Evolutionary conservation across 441 rosid species (phyloP), one percentile per base, ranked within the genome.

Genomic region (Mallotus japonicus): DNA sequence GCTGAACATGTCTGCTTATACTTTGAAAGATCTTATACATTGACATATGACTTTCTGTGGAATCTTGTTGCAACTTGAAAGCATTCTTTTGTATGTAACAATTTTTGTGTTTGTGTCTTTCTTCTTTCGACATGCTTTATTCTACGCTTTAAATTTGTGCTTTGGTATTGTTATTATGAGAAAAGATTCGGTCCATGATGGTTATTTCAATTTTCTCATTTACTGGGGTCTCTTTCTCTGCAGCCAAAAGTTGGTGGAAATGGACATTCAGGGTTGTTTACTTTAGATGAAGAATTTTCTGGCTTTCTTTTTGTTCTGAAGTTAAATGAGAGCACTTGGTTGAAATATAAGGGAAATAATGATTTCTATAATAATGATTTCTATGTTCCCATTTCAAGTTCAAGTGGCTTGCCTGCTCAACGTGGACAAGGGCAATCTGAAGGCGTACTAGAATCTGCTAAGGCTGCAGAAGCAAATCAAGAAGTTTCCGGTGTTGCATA

Each of bases 301-400:
- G 98, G 98, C 66, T 90, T 95, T 81, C 87, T 89, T 76, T 95
- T 91, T 80, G 98, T 92, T 81, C 88, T 95, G 74, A 91, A 87
- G 90, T 77, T 90, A 77, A 82, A 86, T 58, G 98, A 79, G 62
- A 82, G 70, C 57, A 83, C 85, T 73, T 95, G 98, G 98, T 75
- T 92, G 75, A 91, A 89, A 6, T 81, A 79, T 75, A 77, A 58
- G 82, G 96, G 92, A 19, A 4, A 37, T 37, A 37, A 37, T 37
- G 40, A 37, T 5, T 92, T 95, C 82, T 92, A 82, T 64, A 24
- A 24, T 42, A 79, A 87, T 73, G 99, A 92, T 84, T 92, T 95
- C 82, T 92, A 82, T 64, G 72, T 92, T 74, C 97, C 98, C 68
- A 82, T 95, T 67, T 64, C 87, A 66, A 80, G 76, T 78, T 76